Base-by-base conservation (phyloP, 345 rosid genomes). In the Hibiscus mutabilis region DNA sequence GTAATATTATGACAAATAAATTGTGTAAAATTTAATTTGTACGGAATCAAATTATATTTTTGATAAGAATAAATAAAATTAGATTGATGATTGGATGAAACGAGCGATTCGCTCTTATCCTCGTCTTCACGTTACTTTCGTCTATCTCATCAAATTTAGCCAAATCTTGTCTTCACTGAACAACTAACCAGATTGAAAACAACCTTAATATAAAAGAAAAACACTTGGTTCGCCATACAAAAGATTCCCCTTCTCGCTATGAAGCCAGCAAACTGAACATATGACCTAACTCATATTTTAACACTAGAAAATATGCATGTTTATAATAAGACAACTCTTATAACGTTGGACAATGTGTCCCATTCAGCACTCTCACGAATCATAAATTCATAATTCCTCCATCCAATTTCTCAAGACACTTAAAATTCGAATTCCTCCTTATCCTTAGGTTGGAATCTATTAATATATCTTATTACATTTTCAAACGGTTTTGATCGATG, bases 81-180 rank as follows among this genome's bases (percentile, higher is more conserved):
- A 9, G 16, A 3, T 52, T 31, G 46, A 25, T 73, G 68, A 66
- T 69, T 44, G 71, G 75, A 76, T 74, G 52, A 68, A 60, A 6
- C 44, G 60, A 46, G 15, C 51, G 46, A 27, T 42, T 68, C 22
- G 37, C 14, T 66, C 49, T 37, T 61, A 63, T 76, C 14, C 60
- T 78, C 72, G 9, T 73, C 69, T 37, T 46, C 51, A 40, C 33
- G 76, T 70, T 63, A 40, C 69, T 62, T 56, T 77, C 29, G 10
- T 69, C 68, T 9, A 27, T 72, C 56, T 46, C 22, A 53, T 24
- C 68, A 2, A 37, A 49, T 66, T 73, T 27, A 59, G 29, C 58
- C 75, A 60, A 64, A 68, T 10, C 60, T 42, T 31, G 25, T 40
- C 21, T 21, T 19, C 40, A 27, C 27, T 2, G 4, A 51, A 53